phyloP scores from a whole-genome alignment of 805 yeast genomes.

The Metschnikowia lunata region DNA sequence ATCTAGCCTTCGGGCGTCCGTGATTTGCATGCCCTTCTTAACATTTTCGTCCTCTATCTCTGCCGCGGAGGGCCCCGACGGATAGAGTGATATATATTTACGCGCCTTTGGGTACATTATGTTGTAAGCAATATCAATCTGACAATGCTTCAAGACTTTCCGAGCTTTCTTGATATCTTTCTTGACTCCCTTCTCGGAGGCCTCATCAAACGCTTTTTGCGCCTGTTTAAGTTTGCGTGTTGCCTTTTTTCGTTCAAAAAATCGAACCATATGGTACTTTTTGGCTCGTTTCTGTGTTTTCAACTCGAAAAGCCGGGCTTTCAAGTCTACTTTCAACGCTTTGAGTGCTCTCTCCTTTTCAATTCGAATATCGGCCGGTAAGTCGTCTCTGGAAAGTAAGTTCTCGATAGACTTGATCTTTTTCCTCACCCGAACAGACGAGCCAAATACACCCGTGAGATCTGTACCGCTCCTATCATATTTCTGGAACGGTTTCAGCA shows the following conservation, averaged over 20 bases:
- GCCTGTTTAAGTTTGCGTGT: conserved; percentile 60
- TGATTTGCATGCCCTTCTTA: conserved; percentile 37
- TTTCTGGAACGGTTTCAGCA: background rate
- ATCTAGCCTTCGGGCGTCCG: conserved; percentile 41
- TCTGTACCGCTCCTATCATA: conserved; percentile 13
- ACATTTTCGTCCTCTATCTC: conserved; percentile 32
- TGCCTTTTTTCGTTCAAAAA: conserved; percentile 88
- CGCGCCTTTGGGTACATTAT: conserved; percentile 72
- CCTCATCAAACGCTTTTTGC: conserved; percentile 33
- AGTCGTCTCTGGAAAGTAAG: conserved; percentile 52
- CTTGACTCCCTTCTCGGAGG: conserved; percentile 28
- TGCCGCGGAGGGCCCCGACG: conserved; percentile 31
- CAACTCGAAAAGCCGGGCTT: conserved; percentile 40
- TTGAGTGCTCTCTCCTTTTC: conserved; percentile 74
- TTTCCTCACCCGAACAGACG: conserved; percentile 50
- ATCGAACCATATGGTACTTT: conserved; percentile 89
- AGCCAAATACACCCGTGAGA: conserved; percentile 16
- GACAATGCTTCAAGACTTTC: conserved; percentile 50
- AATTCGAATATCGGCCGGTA: conserved; percentile 60
- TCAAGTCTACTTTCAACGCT: conserved; percentile 57
- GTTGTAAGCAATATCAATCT: conserved; percentile 70
- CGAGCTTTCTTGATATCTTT: conserved; percentile 42
- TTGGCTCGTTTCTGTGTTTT: conserved; percentile 52
- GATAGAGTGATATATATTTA: conserved; percentile 77
- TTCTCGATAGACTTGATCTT: conserved; percentile 85